Percentiles rank a stretch among this genome's conserved stretches.
phyloP scores from a whole-genome alignment of 2,329 filamentous ascomycete species.

The Catunica adiposa region DNA sequence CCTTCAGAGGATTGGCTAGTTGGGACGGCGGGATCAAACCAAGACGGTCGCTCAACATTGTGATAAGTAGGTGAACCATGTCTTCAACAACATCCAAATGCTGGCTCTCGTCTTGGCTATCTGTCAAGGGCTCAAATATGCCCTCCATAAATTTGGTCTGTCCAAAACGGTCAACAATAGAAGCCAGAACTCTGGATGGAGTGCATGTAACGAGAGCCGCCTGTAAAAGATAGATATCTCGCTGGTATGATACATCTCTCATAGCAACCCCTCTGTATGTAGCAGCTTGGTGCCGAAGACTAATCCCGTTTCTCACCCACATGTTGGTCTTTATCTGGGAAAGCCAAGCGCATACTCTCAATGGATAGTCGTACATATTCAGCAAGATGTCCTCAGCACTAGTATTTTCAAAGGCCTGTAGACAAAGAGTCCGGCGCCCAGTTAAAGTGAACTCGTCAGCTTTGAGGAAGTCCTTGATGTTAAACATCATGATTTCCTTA shows the following conservation, averaged over 20 bases:
- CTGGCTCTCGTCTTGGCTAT: constrained; percentile 70
- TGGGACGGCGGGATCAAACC: constrained; percentile 56
- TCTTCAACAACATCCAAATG: constrained; percentile 90
- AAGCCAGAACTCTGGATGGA: constrained; percentile 66
- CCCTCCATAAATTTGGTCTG: constrained; percentile 78
- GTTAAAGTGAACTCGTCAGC: constrained; percentile 22
- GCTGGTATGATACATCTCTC: constrained; percentile 81
- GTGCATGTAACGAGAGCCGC: constrained; percentile 77
- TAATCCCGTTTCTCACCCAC: constrained; percentile 97
- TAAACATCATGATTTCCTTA: constrained; percentile 52
- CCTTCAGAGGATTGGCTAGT: constrained; percentile 40
- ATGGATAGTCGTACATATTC: constrained; percentile 78
- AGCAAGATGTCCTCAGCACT: constrained; percentile 61
- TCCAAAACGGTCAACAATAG: constrained; percentile 81
- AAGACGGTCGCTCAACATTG: constrained; percentile 75
- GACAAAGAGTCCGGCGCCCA: constrained; percentile 39
- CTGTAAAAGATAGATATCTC: constrained; percentile 87
- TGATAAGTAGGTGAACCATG: constrained; percentile 83
- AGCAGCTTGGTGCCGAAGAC: constrained; percentile 82
- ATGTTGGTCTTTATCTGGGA: constrained; percentile 96
- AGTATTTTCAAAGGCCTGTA: constrained; percentile 31
- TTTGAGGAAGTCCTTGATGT: constrained; percentile 50
- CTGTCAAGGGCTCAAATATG: constrained; percentile 53
- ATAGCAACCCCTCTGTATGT: constrained; percentile 83
- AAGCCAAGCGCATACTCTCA: constrained; percentile 88